phyloP scores from a whole-genome alignment of 2,329 filamentous ascomycete species.

The Verticillium klebahnii region DNA sequence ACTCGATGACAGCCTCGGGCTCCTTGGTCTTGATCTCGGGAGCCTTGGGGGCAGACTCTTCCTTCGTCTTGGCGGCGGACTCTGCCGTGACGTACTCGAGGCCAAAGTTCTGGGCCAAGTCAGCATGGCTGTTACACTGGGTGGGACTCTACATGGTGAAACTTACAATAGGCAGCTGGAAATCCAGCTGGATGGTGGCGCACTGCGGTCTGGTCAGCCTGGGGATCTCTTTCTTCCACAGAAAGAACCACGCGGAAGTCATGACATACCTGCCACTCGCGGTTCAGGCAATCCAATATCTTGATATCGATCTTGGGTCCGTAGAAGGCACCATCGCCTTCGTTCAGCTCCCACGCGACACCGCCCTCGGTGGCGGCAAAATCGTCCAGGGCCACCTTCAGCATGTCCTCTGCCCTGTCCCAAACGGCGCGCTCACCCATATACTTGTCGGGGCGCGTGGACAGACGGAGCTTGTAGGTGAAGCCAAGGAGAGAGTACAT shows the following conservation, averaged over 20 bases:
- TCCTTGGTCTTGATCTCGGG: conserved; percentile 29
- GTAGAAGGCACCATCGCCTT: conserved; percentile 96
- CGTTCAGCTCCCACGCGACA: conserved; percentile 82
- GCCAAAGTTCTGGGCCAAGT: conserved; percentile 64
- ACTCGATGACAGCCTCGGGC: conserved; percentile 17
- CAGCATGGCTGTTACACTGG: not conserved
- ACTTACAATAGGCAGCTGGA: conserved; percentile 44
- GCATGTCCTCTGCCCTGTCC: conserved; percentile 79
- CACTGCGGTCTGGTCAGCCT: conserved; percentile 58
- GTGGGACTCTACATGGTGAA: not conserved
- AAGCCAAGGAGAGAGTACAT: conserved; percentile 78
- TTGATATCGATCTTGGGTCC: conserved; percentile 98
- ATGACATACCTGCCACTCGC: not conserved
- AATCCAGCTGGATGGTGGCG: conserved; percentile 92
- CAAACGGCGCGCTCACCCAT: conserved; percentile 84
- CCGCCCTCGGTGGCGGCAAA: conserved; percentile 54
- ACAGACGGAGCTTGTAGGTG: conserved; percentile 73
- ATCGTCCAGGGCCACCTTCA: conserved; percentile 73
- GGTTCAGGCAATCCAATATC: conserved; percentile 77
- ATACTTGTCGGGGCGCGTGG: conserved; percentile 83
- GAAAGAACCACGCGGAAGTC: not conserved
- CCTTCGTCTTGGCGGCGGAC: conserved; percentile 10
- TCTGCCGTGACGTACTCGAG: conserved; percentile 80
- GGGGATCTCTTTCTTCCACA: not conserved
- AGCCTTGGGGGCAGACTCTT: conserved; percentile 21